Evolutionary conservation across 2,329 filamentous ascomycete genomes (phyloP).

Genomic region (Colletotrichum tabaci): DNA sequence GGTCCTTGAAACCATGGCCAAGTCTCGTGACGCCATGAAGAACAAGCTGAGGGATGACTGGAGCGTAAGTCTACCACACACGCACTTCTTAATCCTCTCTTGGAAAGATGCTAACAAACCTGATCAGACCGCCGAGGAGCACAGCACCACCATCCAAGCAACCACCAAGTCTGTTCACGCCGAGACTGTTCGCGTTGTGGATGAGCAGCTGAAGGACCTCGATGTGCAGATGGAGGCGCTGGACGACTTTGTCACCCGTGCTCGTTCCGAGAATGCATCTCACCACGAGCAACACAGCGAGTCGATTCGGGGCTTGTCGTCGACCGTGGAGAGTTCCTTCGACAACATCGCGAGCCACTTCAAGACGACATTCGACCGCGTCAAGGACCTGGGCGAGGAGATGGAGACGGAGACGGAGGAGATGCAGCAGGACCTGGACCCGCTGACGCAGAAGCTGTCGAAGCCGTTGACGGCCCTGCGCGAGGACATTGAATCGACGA

Average conservation of each 20-base stretch:
- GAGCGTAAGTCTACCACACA: constrained; percentile 74
- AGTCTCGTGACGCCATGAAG: constrained; percentile 84
- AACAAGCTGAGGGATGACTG: constrained; percentile 89
- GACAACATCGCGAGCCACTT: constrained; percentile 79
- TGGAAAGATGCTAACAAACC: constrained; percentile 48
- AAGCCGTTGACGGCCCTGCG: constrained; percentile 81
- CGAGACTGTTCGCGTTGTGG: constrained; percentile 90
- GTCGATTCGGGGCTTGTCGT: constrained; percentile 77
- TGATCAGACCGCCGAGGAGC: constrained; percentile 78
- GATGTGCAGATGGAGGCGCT: constrained; percentile 90
- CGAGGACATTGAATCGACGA: constrained; percentile 73
- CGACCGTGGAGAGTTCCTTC: constrained; percentile 81
- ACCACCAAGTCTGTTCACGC: constrained; percentile 91
- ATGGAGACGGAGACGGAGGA: constrained; percentile 73
- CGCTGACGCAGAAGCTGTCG: constrained; percentile 73
- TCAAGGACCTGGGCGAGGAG: constrained; percentile 78
- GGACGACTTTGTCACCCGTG: constrained; percentile 90
- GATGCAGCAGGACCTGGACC: constrained; percentile 73
- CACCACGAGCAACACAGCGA: constrained; percentile 80
- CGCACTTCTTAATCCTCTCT: constrained; percentile 61
- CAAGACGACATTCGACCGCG: constrained; percentile 76
- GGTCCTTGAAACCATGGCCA: constrained; percentile 79
- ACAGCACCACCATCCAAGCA: constrained; percentile 86
- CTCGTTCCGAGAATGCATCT: constrained; percentile 82
- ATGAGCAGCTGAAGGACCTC: constrained; percentile 89